Conservation (phyloP, 2,329 filamentous ascomycete species). For the Aphanocladium album region DNA sequence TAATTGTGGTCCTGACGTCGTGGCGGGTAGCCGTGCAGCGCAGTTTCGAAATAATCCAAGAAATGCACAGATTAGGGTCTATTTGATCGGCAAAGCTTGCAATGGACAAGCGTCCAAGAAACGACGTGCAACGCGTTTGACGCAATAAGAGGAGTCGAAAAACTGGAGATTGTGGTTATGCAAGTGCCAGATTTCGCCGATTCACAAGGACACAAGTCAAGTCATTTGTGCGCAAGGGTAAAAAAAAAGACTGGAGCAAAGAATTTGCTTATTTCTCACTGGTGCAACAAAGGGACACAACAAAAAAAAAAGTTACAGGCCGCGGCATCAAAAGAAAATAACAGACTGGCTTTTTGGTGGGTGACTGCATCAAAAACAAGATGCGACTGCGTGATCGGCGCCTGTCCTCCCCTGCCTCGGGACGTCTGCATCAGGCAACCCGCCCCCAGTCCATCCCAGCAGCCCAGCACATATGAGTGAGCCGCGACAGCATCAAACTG, state of each 20-base stretch:
- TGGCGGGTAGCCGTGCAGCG: neutral
- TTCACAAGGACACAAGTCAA: neutral
- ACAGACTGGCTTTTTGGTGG: too few relatives aligned
- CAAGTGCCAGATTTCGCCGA: neutral
- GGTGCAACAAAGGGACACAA: neutral
- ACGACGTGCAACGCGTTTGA: neutral
- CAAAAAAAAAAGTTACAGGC: neutral
- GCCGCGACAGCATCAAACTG: too few relatives aligned
- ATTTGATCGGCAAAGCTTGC: too few relatives aligned
- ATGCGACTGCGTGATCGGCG: neutral
- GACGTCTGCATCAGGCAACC: constrained; percentile 3
- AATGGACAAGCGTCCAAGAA: too few relatives aligned
- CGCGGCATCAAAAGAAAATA: neutral
- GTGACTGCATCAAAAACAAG: too few relatives aligned
- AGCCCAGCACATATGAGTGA: neutral
- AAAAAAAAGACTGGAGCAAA: neutral
- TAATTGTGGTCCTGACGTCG: neutral
- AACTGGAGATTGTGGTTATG: neutral
- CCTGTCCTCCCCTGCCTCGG: neutral
- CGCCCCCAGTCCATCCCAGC: neutral
- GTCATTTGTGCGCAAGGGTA: neutral
- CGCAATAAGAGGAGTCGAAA: neutral
- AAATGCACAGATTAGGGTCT: too few relatives aligned
- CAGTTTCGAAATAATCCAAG: neutral
- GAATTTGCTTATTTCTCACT: neutral